Evolutionary conservation across 139 green algal species (phyloP), one percentile per base, ranked within the genome.

Genomic region (Auxenochlorella pyrenoidosa): DNA sequence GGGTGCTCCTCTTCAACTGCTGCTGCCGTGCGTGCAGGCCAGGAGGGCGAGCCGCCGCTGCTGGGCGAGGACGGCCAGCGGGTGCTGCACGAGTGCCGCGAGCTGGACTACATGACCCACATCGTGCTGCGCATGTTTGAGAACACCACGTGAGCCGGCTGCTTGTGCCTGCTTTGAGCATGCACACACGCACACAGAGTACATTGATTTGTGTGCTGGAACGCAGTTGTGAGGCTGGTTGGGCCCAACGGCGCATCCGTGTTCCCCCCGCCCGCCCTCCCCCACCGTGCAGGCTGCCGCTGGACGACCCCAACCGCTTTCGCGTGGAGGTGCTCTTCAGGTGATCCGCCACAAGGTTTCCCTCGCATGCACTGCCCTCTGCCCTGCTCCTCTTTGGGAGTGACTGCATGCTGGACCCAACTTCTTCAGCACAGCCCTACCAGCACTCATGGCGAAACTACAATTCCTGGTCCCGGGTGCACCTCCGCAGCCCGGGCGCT

Each of bases 41-140:
- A 44, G 3, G 86, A 83, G 38, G 81, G 79, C 16, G 75, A 87
- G 60, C 58, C 87, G 54, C n/a, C 77, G 8, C 85, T 94, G 65
- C 82, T 94, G 65, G 88, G 84, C 0, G 58, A 87, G 34, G 77
- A 72, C 5, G 68, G 86, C 28, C 90, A 93, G 77, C 54, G 66
- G 0, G 65, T 91, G 79, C 86, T 98, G 84, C 90, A 93, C 1
- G 85, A 92, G 21, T 94, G 91, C 28, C 89, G 91, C 0, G 96
- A 98, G 91, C 92, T 99, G 75, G 97, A 99, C 91, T 99, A 99
- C 93, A 92, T 99, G 58, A 99, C 97, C 8, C 96, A 98, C 83
- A 94, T 99, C 70, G 97, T 99, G 59, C 94, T 99, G 81, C 92
- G 96, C 71, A 98, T 99, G 95, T 99, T 97, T 89, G 97, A 99